Evolutionary conservation across 805 yeast genomes (phyloP).

Genomic region (Zygosaccharomyces kombuchaensis): DNA sequence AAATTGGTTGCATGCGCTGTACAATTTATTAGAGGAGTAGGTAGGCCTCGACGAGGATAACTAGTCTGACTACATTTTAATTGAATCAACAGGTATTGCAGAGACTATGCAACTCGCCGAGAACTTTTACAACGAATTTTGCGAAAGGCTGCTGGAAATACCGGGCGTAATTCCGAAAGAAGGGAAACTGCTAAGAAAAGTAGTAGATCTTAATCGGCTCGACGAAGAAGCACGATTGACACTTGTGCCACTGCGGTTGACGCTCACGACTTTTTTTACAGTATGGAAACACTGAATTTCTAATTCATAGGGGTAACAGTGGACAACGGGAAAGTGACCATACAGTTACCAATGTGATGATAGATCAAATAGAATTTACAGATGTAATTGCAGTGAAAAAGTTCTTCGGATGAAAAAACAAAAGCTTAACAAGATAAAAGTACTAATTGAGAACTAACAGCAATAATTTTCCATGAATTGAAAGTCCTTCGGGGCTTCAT

Average conservation of each 20-base stretch:
- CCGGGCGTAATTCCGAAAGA: constrained; percentile 23
- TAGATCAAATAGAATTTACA: no score
- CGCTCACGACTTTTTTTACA: constrained; percentile 39
- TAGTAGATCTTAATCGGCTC: constrained; percentile 40
- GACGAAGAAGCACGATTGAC: constrained; percentile 38
- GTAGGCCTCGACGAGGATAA: constrained; percentile 35
- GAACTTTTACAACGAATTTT: constrained; percentile 43
- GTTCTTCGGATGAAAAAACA: no score
- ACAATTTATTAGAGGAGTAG: constrained; percentile 43
- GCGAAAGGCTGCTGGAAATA: constrained; percentile 34
- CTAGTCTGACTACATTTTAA: constrained; percentile 41
- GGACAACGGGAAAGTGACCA: no score
- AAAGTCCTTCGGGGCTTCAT: no score
- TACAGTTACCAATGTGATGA: no score
- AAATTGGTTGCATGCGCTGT: constrained; percentile 48
- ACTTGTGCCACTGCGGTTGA: constrained; percentile 47
- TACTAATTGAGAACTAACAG: no score
- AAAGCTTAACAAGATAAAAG: no score
- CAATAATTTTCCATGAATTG: no score
- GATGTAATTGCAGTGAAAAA: no score
- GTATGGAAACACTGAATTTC: constrained; percentile 42
- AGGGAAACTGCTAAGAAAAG: constrained; percentile 18
- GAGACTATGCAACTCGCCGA: constrained; percentile 52
- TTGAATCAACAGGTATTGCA: constrained; percentile 45
- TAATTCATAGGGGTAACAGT: no score